Base-by-base conservation (phyloP, 2,329 filamentous ascomycete genomes). In the Thelonectria olida region DNA sequence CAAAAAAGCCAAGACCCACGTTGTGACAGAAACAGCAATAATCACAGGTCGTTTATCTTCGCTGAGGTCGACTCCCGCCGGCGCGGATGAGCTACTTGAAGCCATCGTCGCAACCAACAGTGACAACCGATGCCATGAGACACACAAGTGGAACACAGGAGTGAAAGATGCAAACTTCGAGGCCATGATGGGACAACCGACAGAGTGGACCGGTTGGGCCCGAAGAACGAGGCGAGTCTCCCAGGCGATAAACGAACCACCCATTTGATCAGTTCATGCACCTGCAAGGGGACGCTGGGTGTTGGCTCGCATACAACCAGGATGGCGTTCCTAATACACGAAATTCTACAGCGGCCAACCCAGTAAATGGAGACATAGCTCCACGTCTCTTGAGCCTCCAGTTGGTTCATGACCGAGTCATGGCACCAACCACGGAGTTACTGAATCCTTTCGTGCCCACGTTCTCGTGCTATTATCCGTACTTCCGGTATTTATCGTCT, bases 11-110 rank as follows among this genome's bases (percentile, higher is more conserved):
- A 58, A 20, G 6, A 28, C 8, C 27, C 25, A 58, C 17, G 41
- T 51, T 13, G 38, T 12, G 2, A 60, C 54, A 4, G 71, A 56
- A 7, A 61, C 36, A 4, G 38, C 64, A 39, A 70, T 54, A n/a
- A 73, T 54, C 9, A 49, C 17, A 12, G 63, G n/a, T 10, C 63
- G 45, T 23, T 49, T 62, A 27, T 70, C 64, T 23, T 69, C 65
- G 8, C 22, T 39, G 23, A 73, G 63, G 47, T 72, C 65, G 12
- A 71, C 34, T 27, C 64, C 69, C 7, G 62, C 27, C 3, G 69
- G 65, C 31, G 65, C 34, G 6, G 54, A 15, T n/a, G 23, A 39
- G 5, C 44, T 31, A n/a, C 41, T 17, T 25, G 42, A 39, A 25
- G 22, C 31, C 52, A 53, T 53, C n/a, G n/a, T n/a, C 5, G 27